Evolutionary conservation across 1,284 basidiomycete genomes (phyloP), one percentile per base, ranked within the genome.

Genomic region (Singerocomus inundabilis): DNA sequence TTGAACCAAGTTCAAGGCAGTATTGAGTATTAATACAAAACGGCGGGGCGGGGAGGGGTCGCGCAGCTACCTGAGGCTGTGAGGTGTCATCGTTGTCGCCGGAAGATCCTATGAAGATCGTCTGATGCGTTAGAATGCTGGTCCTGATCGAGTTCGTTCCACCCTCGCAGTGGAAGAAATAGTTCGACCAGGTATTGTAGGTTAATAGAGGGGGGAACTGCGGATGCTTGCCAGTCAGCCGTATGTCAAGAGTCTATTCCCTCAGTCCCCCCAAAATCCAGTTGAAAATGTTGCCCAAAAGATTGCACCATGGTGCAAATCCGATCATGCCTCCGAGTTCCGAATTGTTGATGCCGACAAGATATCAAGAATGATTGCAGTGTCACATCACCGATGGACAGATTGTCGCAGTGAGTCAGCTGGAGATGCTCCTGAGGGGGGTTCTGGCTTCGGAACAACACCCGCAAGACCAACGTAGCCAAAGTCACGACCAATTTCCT

Each of bases 391-490:
- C 66, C 63, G 63, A 40, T 68, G 67, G 25, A 64, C 52, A 26
- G 63, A 65, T 48, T 68, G 63, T 60, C 67, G 64, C 26, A 63
- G 54, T 12, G 66, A 54, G 41, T 68, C 67, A 32, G 59, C 49
- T 24, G 66, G 64, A 13, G 62, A 64, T 35, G 57, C 55, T 40
- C 66, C 64, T 15, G 66, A 62, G 4, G 64, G 63, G 16, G 60
- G 54, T 55, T 64, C 48, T 50, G 82, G 79, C 61, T 85, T 86
- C n/a, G 78, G 82, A 38, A 89, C 78, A 16, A 82, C 78, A 15
- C 85, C 86, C 21, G 81, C 76, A 16, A 85, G 63, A 36, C 87
- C 84, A 48, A 71, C 72, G 70, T 90, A 90, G 13, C 83, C 85
- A 64, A 82, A 82, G 29, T 79, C 75, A 60, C 80, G 81, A 53